Evolutionary conservation across 1,284 basidiomycete genomes (phyloP), one percentile per base, ranked within the genome.

Genomic region (Leccinum griseonigrum): DNA sequence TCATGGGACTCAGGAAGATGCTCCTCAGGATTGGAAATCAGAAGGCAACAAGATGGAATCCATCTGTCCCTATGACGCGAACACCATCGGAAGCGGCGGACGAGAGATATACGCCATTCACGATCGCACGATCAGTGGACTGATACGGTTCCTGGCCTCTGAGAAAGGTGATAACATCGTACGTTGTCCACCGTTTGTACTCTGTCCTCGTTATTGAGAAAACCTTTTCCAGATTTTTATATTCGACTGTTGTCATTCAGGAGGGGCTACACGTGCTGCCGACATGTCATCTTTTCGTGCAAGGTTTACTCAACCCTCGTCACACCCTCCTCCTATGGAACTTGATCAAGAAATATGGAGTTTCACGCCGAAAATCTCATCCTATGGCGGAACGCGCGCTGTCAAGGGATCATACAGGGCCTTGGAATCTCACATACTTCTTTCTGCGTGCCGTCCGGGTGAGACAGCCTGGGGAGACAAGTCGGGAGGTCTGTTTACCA

Each of bases 181-280:
- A 48, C 9, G 56, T 57, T 2, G 22, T 32, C 29, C 18, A 56
- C 11, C 4, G 3, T 28, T n/a, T 56, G 40, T 50, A 22, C 10
- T 32, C 34, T 26, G 11, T 56, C 38, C n/a, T 43, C n/a, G 7
- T 6, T 8, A 18, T 56, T 16, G 22, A 52, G 11, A 18, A 16
- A 4, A 14, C 1, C 31, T 11, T n/a, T 16, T 57, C 31, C 56
- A 57, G 56, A 40, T 51, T 13, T 22, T 57, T 6, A 34, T 57
- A 31, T 28, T 57, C 10, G 56, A 57, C 18, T 48, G 56, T 50
- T 57, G 56, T 22, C 56, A 57, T 50, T 48, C 56, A n/a, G 56
- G 56, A 48, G 56, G 56, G 34, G 43, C 31, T n/a, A 57, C 26
- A 7, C 56, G 56, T 26, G 6, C 29, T 5, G 3, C 28, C 1